A percentile compares a stretch with the other conserved stretches of the same genome.
phyloP scores from a whole-genome alignment of 306 rosid species.

The Arachis hypogaea region DNA sequence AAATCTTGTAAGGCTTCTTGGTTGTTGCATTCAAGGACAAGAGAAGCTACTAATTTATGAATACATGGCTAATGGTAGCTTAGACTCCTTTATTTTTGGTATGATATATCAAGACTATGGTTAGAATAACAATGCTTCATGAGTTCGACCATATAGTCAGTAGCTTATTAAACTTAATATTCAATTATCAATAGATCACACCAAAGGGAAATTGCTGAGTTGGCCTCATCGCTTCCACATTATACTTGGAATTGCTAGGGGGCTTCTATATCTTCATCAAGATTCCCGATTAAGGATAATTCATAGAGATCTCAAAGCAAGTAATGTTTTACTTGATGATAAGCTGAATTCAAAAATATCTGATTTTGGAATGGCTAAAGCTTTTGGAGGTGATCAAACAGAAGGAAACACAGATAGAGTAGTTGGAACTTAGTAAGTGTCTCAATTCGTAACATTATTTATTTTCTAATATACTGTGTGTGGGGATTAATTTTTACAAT shows the following conservation, averaged over 20 bases:
- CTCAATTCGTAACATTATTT: too few relatives aligned
- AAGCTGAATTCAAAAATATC: slow-evolving; percentile 61
- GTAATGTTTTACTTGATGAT: slow-evolving; percentile 57
- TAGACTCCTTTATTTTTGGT: slow-evolving; percentile 42
- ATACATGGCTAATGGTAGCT: slow-evolving; percentile 33
- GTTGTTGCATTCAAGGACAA: slow-evolving; percentile 47
- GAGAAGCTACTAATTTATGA: slow-evolving; percentile 41
- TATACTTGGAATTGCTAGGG: slow-evolving; percentile 51
- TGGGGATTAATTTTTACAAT: not conserved
- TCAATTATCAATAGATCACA: slow-evolving; percentile 36
- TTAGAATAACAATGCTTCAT: slow-evolving; percentile 4
- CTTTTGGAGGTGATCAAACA: slow-evolving; percentile 52
- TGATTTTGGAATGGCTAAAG: slow-evolving; percentile 66
- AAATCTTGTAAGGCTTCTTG: slow-evolving; percentile 56
- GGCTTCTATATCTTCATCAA: slow-evolving; percentile 61
- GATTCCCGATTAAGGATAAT: slow-evolving; percentile 61
- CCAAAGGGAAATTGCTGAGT: slow-evolving; percentile 30
- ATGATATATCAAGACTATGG: slow-evolving; percentile 1
- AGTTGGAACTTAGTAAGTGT: slow-evolving; percentile 61
- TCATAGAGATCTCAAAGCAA: slow-evolving; percentile 68
- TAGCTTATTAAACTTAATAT: not conserved
- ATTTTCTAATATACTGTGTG: not conserved
- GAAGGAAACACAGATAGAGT: slow-evolving; percentile 66
- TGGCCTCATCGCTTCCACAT: slow-evolving; percentile 56
- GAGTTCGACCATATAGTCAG: not conserved